phyloP scores from a whole-genome alignment of 768 basidiomycete species.

The Tephrocybe rancida region DNA sequence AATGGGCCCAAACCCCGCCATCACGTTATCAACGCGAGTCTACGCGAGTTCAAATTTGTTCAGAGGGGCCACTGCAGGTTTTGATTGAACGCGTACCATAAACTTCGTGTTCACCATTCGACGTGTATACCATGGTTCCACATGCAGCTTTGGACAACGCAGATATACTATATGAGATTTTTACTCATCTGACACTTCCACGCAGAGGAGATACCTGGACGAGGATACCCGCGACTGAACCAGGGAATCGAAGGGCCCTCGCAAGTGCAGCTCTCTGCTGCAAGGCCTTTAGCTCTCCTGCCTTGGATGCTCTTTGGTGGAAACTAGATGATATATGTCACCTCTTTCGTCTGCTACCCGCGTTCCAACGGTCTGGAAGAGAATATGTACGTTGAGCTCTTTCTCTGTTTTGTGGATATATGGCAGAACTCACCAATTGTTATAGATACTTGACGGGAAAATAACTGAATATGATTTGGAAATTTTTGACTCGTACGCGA shows the following conservation, averaged over 20 bases:
- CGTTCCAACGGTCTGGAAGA: neutral
- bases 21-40: too few species aligned
- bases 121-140: too few species aligned
- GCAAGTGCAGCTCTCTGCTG: constrained; percentile 7
- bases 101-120: too few species aligned
- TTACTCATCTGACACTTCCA: constrained; percentile 1
- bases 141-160: neutral
- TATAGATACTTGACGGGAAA: constrained; percentile 7
- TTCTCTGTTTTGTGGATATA: too few species aligned
- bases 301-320: constrained; percentile 12
- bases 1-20: too few species aligned
- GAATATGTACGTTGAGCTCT: neutral
- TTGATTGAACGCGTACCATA: too few species aligned
- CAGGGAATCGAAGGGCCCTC: neutral
- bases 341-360: constrained; percentile 7
- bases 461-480: constrained; percentile 5
- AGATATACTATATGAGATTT: constrained; percentile 11
- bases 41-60: too few species aligned
- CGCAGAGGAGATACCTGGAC: neutral
- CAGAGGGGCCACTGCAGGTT: too few species aligned
- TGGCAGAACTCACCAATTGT: too few species aligned
- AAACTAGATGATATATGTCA: constrained; percentile 6
- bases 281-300: constrained; percentile 3
- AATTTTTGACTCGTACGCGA: constrained; percentile 8
- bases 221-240: neutral